These are phyloP conservation scores for Talaromyces verruculosus DNA, from an alignment of 2,329 filamentous ascomycete genomes.

Conservation along the genomic window DNA sequence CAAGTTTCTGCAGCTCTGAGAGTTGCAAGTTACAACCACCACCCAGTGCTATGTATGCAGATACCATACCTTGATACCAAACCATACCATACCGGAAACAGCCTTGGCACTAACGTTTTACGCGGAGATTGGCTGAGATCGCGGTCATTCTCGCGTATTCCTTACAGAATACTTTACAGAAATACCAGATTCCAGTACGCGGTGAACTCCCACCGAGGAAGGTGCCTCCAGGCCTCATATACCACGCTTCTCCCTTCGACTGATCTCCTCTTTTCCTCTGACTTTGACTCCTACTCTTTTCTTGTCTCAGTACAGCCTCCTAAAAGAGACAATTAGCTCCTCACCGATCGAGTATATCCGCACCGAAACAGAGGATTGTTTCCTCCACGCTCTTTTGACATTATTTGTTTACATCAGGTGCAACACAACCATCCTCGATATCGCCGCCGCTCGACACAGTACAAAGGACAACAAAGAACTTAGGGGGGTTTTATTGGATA, in stretches of 20 bases:
- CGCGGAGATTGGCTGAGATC: background rate
- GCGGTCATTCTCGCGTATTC: conserved; percentile 9
- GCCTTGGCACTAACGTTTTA: background rate
- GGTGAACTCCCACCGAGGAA: background rate
- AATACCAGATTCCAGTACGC: conserved; percentile 13
- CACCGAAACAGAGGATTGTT: background rate
- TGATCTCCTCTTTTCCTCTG: conserved; percentile 5
- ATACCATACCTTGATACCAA: background rate
- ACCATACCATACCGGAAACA: background rate
- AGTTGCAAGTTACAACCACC: background rate
- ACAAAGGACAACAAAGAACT: background rate
- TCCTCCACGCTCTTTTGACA: conserved; percentile 2
- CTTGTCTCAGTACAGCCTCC: background rate
- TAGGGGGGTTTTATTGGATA: background rate
- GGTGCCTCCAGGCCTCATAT: conserved; percentile 4
- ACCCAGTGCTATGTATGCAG: conserved; percentile 1
- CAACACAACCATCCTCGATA: background rate
- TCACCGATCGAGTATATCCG: background rate
- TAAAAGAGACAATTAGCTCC: background rate
- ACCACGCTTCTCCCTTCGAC: background rate
- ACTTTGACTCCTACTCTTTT: background rate
- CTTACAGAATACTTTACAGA: background rate
- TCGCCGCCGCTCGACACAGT: conserved; percentile 1
- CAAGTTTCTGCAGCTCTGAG: background rate
- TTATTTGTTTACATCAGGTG: conserved; percentile 1